Percentiles rank a stretch among this genome's conserved stretches.
phyloP scores from a whole-genome alignment of 169 alveolate species.

The Cryptosporidium ubiquitum region DNA sequence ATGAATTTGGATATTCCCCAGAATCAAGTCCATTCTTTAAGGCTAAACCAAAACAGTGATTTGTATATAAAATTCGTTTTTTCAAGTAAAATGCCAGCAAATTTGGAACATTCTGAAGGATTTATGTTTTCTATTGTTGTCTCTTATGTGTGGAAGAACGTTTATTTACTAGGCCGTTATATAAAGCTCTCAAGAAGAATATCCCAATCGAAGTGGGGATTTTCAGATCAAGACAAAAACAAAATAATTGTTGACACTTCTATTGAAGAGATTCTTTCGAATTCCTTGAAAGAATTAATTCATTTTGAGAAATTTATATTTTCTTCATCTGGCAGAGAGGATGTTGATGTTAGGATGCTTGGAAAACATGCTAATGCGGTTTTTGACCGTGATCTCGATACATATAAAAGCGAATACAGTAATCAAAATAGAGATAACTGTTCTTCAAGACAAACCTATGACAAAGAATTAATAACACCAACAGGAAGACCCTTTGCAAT shows the following conservation, averaged over 20 bases:
- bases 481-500: constrained; percentile 89
- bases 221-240: constrained; percentile 76
- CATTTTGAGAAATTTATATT: constrained; percentile 48
- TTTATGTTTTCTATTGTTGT: constrained; percentile 2
- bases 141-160: constrained; percentile 27
- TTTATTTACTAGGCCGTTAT: constrained; percentile 80
- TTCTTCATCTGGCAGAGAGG: constrained; percentile 90
- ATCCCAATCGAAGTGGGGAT: constrained; percentile 85
- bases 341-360: constrained; percentile 91
- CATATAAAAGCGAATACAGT: background rate
- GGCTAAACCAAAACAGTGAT: constrained; percentile 43
- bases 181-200: constrained; percentile 85
- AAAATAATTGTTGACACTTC: constrained; percentile 73
- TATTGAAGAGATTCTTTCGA: constrained; percentile 75
- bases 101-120: background rate
- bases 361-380: constrained; percentile 72
- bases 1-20: background rate
- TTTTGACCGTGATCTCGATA: constrained; percentile 7
- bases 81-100: constrained; percentile 1
- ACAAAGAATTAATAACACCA: background rate
- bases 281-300: constrained; percentile 71
- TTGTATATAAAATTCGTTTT: constrained; percentile 25
- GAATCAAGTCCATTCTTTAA: background rate
- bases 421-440: background rate
- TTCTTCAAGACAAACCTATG: background rate